These are phyloP conservation scores for Yamadazyma olivae DNA, from an alignment of 805 yeast species.

Conservation along the genomic window DNA sequence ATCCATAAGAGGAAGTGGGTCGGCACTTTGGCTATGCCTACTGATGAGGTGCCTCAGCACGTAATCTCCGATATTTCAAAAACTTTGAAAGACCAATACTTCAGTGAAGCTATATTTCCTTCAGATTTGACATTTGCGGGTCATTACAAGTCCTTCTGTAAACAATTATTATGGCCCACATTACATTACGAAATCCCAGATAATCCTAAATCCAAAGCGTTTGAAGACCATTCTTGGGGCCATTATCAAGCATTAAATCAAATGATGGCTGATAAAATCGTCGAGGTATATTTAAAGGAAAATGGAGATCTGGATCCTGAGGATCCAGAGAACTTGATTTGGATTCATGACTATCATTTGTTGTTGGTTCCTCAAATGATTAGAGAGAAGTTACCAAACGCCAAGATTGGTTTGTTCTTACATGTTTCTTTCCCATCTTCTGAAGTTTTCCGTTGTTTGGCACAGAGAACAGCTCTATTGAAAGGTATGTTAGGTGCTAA, in stretches of 20 bases:
- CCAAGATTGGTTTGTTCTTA: slow-evolving; percentile 85
- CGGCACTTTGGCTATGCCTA: slow-evolving; percentile 91
- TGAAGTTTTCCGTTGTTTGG: slow-evolving; percentile 91
- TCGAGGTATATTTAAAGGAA: slow-evolving; percentile 52
- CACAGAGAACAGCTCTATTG: slow-evolving; percentile 74
- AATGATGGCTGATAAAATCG: slow-evolving; percentile 72
- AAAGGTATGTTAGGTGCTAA: slow-evolving; percentile 89
- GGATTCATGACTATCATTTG: slow-evolving; percentile 95
- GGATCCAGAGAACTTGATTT: slow-evolving; percentile 61
- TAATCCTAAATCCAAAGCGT: slow-evolving; percentile 88
- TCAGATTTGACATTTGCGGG: slow-evolving; percentile 83
- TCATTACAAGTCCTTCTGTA: slow-evolving; percentile 87
- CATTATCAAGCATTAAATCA: slow-evolving; percentile 76
- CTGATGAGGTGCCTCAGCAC: slow-evolving; percentile 66
- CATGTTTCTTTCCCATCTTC: slow-evolving; percentile 95
- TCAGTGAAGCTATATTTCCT: slow-evolving; percentile 66
- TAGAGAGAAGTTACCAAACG: slow-evolving; percentile 69
- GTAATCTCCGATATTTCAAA: slow-evolving; percentile 53
- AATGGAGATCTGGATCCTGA: slow-evolving; percentile 44
- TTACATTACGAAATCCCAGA: slow-evolving; percentile 92
- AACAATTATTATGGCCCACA: slow-evolving; percentile 95
- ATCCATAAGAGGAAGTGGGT: slow-evolving; percentile 60
- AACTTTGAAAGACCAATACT: slow-evolving; percentile 45
- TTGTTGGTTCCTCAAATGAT: slow-evolving; percentile 84
- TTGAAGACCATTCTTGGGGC: slow-evolving; percentile 94